Evolutionary conservation across 805 yeast species (phyloP), one percentile per base, ranked within the genome.

Genomic region (Isabelozyma pseudorhagii): DNA sequence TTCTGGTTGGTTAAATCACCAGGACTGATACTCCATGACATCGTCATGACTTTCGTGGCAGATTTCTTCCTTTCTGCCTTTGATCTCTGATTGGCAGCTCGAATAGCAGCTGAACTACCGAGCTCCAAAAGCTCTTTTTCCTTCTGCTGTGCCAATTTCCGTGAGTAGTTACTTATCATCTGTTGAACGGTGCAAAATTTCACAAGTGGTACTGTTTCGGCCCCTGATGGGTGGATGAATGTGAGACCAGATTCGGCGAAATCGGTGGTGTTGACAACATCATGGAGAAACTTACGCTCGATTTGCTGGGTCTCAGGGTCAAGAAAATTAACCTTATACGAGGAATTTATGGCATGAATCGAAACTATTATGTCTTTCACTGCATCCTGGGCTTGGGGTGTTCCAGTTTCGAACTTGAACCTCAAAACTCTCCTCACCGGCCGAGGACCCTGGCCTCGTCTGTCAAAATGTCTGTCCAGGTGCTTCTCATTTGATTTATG

Each of bases 1-100:
- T 74, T 74, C 49, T 74, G 78, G 50, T 66, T 62, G 38, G 56
- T 57, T 54, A 74, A 66, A 55, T 74, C 79, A 28, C 70, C 62
- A 17, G 60, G 47, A 49, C 72, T 71, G 42, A 74, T 73, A 38
- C 63, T 62, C 77, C 77, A 74, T 14, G 64, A 58, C 13, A 73
- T 52, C 3, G 65, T 60, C 25, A 72, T 48, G 9, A 64, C 50
- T 52, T 69, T 72, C 15, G 67, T 56, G 1, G 74, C 64, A 0
- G 71, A 63, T 48, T 68, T 70, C 54, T 71, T 74, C 60, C 62
- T 64, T 44, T 70, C 74, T 1, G 66, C 64, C 42, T 60, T 65
- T 17, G 62, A 61, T 31, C 71, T 55, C 48, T 56, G 67, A 15
- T 55, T 57, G 13, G 63, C 54, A 0, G 65, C 68, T 40, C 57